Base-by-base conservation (phyloP, 768 basidiomycete genomes). In the Coprinellus micaceus region DNA sequence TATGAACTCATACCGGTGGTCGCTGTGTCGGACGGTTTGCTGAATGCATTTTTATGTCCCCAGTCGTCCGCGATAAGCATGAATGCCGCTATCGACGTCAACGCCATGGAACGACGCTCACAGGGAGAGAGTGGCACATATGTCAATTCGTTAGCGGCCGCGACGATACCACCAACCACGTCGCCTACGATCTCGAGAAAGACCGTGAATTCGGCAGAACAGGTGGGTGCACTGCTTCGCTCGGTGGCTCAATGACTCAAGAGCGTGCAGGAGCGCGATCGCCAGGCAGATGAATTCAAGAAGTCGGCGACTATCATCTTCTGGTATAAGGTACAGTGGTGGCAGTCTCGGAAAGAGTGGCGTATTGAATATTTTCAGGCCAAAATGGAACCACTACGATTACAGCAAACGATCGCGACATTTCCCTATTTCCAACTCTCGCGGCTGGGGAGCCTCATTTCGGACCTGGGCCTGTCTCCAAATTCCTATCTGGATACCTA, bases 401-500 rank as follows among this genome's bases (percentile, higher is more conserved):
- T 86, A 24, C 80, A 78, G 19, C 79, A 81, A 58, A 75, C 76
- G 60, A 74, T 87, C 45, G 72, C 82, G 0, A 84, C 84, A 0
- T 89, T 88, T 59, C 87, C 87, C 0, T 77, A 81, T 39, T 85
- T 88, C 66, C 81, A 82, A 47, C 73, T 89, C 7, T 76, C 80
- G 4, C 74, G 77, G 24, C 75, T 85, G 59, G 67, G 74, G 7
- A 69, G 78, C 7, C 72, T 89, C 55, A 74, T 83, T 3, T 66
- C 72, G 12, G 83, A 85, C 60, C 77, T 89, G 21, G 80, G 79
- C 7, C 72, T 89, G 15, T 72, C 73, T 0, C 53, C 74, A 1
- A 67, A 69, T 12, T 80, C 84, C 2, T 88, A 82, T 63, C 71
- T 89, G 43, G 87, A 89, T 59, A 75, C 82, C 2, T 88, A 78